Conservation (phyloP, 1,139 yeast genomes). For the Suhomyces panamericanus region DNA sequence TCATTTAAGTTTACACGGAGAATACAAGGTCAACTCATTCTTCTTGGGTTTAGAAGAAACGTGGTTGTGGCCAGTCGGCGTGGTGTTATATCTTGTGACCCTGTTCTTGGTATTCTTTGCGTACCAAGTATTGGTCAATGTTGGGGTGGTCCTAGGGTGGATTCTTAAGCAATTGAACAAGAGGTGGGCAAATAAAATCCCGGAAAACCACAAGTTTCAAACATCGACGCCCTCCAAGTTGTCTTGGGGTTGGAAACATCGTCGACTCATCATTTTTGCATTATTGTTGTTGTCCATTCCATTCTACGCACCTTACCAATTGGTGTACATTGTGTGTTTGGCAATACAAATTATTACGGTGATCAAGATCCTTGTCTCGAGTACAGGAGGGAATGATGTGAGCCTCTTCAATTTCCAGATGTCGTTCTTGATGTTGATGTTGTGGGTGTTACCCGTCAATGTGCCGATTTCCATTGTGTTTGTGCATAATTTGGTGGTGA, state of each 20-base stretch:
- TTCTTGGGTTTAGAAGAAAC: constrained; percentile 68
- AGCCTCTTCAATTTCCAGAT: constrained; percentile 50
- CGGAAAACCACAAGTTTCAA: not conserved
- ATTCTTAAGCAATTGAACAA: not conserved
- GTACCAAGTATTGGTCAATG: constrained; percentile 14
- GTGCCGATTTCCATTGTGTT: constrained; percentile 69
- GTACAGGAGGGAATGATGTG: constrained; percentile 13
- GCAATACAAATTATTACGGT: constrained; percentile 53
- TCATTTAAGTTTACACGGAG: constrained; percentile 25
- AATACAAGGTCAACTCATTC: constrained; percentile 38
- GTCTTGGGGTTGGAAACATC: constrained; percentile 13
- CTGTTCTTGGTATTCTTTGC: constrained; percentile 20
- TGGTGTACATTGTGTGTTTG: constrained; percentile 63
- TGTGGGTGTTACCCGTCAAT: constrained; percentile 69
- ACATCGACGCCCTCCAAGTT: not conserved
- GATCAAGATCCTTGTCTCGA: constrained; percentile 26
- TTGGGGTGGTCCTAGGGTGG: constrained; percentile 12
- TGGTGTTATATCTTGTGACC: constrained; percentile 55
- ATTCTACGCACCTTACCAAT: constrained; percentile 74
- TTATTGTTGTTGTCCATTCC: constrained; percentile 46
- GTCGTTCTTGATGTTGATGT: constrained; percentile 56
- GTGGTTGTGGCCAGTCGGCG: constrained; percentile 58
- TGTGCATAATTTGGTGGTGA: constrained; percentile 64
- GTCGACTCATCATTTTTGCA: constrained; percentile 35
- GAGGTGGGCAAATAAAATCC: not conserved